These are phyloP conservation scores for Paramecium caudatum DNA, from an alignment of 73 alveolate genomes.

Conservation along the genomic window DNA sequence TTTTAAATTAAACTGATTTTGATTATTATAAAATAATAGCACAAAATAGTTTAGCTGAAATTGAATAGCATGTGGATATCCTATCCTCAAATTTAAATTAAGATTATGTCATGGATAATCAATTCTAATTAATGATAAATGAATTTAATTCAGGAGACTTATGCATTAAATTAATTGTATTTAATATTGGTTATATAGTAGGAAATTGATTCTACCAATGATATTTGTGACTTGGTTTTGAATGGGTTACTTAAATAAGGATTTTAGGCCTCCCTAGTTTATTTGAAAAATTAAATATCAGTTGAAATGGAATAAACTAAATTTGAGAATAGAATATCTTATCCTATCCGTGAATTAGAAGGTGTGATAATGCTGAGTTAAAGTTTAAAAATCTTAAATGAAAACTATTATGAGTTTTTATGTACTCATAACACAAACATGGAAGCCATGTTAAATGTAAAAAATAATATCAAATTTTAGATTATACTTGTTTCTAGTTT, in stretches of 20 bases:
- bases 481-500: not conserved
- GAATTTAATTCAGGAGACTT: not conserved
- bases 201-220: not conserved
- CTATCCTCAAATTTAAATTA: not conserved
- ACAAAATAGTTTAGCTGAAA: not conserved
- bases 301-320: slow-evolving; percentile 5
- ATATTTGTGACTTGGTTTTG: not conserved
- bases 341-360: slow-evolving; percentile 6
- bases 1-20: slow-evolving; percentile 31
- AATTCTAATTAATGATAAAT: not conserved
- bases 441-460: slow-evolving; percentile 4
- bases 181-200: not conserved
- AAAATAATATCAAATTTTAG: not conserved
- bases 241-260: not conserved
- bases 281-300: not conserved
- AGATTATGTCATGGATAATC: not conserved
- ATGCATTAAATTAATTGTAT: not conserved
- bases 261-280: not conserved
- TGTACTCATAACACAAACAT: not conserved
- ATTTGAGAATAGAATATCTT: not conserved
- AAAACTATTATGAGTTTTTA: not conserved
- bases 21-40: not conserved
- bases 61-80: not conserved
- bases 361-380: not conserved
- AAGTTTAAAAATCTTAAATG: not conserved